These are phyloP conservation scores for Fraxinus nigra DNA, from an alignment of 305 asterid genomes.

Conservation along the genomic window DNA sequence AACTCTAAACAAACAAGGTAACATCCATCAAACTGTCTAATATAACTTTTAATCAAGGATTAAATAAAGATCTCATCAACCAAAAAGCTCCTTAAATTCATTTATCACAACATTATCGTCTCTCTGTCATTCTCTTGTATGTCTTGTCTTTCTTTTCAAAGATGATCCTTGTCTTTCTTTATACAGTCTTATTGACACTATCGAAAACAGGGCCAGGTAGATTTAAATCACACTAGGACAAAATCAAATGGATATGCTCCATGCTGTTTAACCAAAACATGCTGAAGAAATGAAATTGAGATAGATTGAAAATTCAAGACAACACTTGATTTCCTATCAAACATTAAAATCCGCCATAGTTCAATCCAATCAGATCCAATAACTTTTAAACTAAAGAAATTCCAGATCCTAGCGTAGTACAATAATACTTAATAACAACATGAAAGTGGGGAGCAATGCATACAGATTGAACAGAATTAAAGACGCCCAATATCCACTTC, in stretches of 20 bases:
- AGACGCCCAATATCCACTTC: slow-evolving; percentile 21
- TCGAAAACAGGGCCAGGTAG: neutral
- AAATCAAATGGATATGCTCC: neutral
- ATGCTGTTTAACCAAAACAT: neutral
- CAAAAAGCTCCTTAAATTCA: slow-evolving; percentile 5
- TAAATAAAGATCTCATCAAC: slow-evolving; percentile 11
- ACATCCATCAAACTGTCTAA: neutral
- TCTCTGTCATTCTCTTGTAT: neutral
- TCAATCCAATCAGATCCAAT: slow-evolving; percentile 25
- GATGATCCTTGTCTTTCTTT: neutral
- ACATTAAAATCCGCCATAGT: neutral
- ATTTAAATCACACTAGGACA: neutral
- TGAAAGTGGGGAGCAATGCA: slow-evolving; percentile 26
- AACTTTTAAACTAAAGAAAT: slow-evolving; percentile 3
- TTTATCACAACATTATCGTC: neutral
- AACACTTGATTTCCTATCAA: slow-evolving; percentile 4
- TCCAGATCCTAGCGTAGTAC: slow-evolving; percentile 28
- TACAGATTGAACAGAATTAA: slow-evolving; percentile 24
- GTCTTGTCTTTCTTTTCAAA: neutral
- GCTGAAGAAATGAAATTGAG: neutral
- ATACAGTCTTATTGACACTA: neutral
- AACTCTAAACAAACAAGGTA: neutral
- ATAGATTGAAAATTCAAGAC: neutral
- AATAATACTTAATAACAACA: slow-evolving; percentile 17
- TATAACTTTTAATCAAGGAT: neutral